Base-by-base conservation (phyloP, 2,329 filamentous ascomycete species). In the Calonectria pauciramosa region DNA sequence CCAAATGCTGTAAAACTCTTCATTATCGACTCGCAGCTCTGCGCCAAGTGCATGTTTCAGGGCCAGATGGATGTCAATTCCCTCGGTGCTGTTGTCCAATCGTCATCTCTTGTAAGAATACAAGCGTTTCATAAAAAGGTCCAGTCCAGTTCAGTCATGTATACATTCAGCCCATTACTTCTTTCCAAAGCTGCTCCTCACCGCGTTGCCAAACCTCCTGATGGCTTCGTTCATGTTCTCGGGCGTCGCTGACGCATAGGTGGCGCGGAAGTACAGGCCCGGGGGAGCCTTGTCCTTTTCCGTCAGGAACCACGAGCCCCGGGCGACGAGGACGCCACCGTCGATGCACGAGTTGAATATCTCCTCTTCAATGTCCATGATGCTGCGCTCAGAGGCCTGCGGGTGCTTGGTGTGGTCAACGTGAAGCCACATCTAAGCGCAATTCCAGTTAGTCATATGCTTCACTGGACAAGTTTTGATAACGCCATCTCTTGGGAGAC, bases 301-400 rank as follows among this genome's bases (percentile, higher is more conserved):
- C 0, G 96, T 94, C 73, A 92, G 90, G 89, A 99, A 99, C 96
- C 96, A 99, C 63, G 93, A 96, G 4, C 97, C 97, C 63, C 94
- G 91, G 73, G 94, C 95, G 2, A 97, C 89, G 59, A 99, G 89
- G 6, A 97, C 95, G 28, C 95, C 94, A 80, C 94, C 91, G 4
- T 93, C 90, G 71, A 98, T 93, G 76, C 93, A 93, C 0, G 90
- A 89, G 80, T 94, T 85, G 88, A 98, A 99, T 56, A 99, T 95
- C 70, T 94, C 92, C 80, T 98, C 93, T 85, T 99, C 97, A 52
- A 99, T 89, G 44, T 91, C 91, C 30, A 91, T 84, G 60, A 95
- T 87, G 64, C 85, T 86, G 77, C 89, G 90, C 18, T 81, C 86
- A 2, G 84, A 83, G 44, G 89, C 89, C 16, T 90, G 85, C 0